Evolutionary conservation across 2,329 filamentous ascomycete species (phyloP).

Genomic region (Ceratocystis huliohia): DNA sequence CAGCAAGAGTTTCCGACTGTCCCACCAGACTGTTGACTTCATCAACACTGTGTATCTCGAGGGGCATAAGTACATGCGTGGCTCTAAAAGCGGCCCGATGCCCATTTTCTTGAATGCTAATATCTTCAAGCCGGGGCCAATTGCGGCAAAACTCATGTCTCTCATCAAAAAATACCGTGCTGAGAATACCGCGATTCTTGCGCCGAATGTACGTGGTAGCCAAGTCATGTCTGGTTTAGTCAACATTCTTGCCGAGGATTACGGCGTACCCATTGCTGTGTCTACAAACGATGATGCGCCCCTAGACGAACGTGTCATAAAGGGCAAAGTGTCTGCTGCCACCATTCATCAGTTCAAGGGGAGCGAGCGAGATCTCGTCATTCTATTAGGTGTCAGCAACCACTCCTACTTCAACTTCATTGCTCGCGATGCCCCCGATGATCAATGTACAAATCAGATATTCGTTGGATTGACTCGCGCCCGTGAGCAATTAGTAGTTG

Average conservation of each 20-base stretch:
- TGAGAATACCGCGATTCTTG: slow-evolving; percentile 17
- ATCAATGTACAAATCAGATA: slow-evolving; percentile 25
- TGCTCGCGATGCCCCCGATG: slow-evolving; percentile 25
- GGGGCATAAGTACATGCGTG: slow-evolving; percentile 25
- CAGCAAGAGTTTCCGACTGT: slow-evolving; percentile 26
- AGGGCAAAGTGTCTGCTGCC: slow-evolving; percentile 26
- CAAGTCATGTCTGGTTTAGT: not conserved
- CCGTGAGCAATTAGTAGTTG: slow-evolving; percentile 25
- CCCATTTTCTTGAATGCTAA: slow-evolving; percentile 25
- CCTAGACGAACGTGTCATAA: slow-evolving; percentile 24
- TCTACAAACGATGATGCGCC: slow-evolving; percentile 24
- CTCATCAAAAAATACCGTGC: slow-evolving; percentile 24
- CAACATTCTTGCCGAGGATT: slow-evolving; percentile 12
- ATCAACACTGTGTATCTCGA: slow-evolving; percentile 25
- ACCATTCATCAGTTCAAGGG: slow-evolving; percentile 29
- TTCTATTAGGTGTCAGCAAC: slow-evolving; percentile 25
- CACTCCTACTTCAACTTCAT: slow-evolving; percentile 24
- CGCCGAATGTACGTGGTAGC: slow-evolving; percentile 8
- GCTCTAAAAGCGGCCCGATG: slow-evolving; percentile 25
- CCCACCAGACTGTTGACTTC: slow-evolving; percentile 24
- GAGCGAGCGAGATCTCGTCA: slow-evolving; percentile 26
- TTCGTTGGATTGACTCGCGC: slow-evolving; percentile 28
- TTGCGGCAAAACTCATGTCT: slow-evolving; percentile 22
- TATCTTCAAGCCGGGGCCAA: not conserved
- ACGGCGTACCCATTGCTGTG: slow-evolving; percentile 23